Percentiles rank a stretch among this genome's conserved stretches.
Conservation (phyloP, 257 asterid genomes). For the Solanum raphanifolium region DNA sequence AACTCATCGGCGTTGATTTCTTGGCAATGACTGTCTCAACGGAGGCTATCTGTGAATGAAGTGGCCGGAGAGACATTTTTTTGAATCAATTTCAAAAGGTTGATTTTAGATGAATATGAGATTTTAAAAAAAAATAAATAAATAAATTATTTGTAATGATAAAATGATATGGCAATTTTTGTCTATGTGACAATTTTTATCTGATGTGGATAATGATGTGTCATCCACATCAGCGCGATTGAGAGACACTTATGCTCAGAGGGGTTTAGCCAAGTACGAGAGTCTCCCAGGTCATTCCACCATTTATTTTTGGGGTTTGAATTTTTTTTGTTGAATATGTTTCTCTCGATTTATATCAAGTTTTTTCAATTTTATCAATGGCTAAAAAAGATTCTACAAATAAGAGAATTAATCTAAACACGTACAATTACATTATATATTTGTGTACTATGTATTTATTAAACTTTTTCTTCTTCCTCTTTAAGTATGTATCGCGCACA, state of each 20-base stretch:
- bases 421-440: not conserved
- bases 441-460: not conserved
- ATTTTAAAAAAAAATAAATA: too few relatives aligned
- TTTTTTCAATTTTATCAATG: too few relatives aligned
- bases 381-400: too few relatives aligned
- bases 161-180: not conserved
- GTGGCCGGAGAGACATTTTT: not conserved
- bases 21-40: not conserved
- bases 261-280: not conserved
- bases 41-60: not conserved
- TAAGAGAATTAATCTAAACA: not conserved
- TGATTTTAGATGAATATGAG: not conserved
- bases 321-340: not conserved
- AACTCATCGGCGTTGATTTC: not conserved
- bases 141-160: not conserved
- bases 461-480: not conserved
- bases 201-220: not conserved
- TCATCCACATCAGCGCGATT: not conserved
- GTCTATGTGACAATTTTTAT: not conserved
- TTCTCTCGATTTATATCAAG: not conserved
- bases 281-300: too few relatives aligned
- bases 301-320: not conserved
- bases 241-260: not conserved
- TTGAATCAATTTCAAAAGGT: not conserved
- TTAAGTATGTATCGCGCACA: not conserved